These are phyloP conservation scores for Mycena haematopus DNA, from an alignment of 768 basidiomycete genomes.

Conservation along the genomic window DNA sequence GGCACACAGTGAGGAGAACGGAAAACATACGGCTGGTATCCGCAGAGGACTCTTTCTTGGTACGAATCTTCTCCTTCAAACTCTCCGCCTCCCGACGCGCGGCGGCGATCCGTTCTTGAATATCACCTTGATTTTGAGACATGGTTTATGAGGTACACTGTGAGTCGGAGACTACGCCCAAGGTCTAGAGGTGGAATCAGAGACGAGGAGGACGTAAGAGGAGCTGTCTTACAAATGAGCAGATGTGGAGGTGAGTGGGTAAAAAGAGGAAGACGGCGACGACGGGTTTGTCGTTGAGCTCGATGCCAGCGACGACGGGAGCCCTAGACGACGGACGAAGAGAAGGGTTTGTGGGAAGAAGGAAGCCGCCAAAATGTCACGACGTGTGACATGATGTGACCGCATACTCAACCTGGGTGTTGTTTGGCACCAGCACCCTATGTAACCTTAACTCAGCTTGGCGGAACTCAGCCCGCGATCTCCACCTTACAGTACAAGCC, in stretches of 20 bases:
- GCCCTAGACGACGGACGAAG: constrained; percentile 26
- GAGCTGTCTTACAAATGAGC: constrained; percentile 20
- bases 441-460: neutral
- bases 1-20: constrained; percentile 10
- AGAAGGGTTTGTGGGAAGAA: constrained; percentile 25
- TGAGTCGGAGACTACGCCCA: constrained; percentile 14
- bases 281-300: constrained; percentile 18
- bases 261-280: constrained; percentile 9
- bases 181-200: constrained; percentile 7
- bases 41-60: constrained; percentile 95
- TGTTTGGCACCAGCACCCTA: no score
- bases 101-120: constrained; percentile 92
- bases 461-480: neutral
- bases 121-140: constrained; percentile 84
- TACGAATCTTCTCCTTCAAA: constrained; percentile 98
- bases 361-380: constrained; percentile 8
- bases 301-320: constrained; percentile 20
- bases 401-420: no score
- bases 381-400: no score
- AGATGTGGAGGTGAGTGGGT: constrained; percentile 19
- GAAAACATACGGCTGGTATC: constrained; percentile 89
- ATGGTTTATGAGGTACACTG: constrained; percentile 44
- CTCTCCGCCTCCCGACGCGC: constrained; percentile 96
- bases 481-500: no score
- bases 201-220: constrained; percentile 10